Conservation (phyloP, 768 basidiomycete species). For the Sporobolomyces phaffii region DNA sequence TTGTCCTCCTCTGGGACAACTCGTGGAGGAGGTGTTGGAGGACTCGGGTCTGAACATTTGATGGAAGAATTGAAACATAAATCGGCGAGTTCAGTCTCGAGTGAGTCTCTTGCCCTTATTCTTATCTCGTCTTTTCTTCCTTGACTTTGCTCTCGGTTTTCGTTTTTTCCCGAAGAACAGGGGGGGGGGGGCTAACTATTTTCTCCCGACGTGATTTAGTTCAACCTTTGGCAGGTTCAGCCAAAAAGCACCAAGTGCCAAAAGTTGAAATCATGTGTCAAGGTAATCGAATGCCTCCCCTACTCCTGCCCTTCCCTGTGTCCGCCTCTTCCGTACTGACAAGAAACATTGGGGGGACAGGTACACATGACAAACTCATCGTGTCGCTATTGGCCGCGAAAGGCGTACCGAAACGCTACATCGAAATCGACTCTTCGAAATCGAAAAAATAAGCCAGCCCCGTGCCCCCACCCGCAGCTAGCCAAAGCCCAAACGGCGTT, state of each 20-base stretch:
- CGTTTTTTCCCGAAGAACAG: too few species aligned
- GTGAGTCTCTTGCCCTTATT: not conserved
- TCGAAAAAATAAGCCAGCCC: conserved; percentile 21
- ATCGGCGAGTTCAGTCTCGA: conserved; percentile 20
- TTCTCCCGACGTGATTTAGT: not conserved
- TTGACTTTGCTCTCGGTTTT: not conserved
- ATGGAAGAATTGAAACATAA: conserved; percentile 31
- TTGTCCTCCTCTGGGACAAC: too few species aligned
- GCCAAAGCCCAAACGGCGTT: too few species aligned
- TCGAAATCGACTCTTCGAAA: conserved; percentile 30
- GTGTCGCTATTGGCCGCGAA: conserved; percentile 2
- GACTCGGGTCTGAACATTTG: not conserved
- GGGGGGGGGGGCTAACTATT: too few species aligned
- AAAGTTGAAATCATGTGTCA: conserved; percentile 33
- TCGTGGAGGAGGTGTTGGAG: conserved; percentile 4
- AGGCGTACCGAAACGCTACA: conserved; percentile 20
- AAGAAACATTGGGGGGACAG: not conserved
- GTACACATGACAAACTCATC: conserved; percentile 36
- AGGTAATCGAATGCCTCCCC: not conserved
- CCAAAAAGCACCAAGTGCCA: conserved; percentile 10
- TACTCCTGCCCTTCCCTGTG: not conserved
- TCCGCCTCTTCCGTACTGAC: too few species aligned
- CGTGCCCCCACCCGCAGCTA: too few species aligned
- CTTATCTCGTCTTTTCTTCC: not conserved
- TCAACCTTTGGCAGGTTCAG: conserved; percentile 12